These are phyloP conservation scores for Sorghum bicolor DNA, from an alignment of 176 grass and related monocot species.

Conservation along the genomic window Sorghum_bicolor_NCBIv3 NC_012871.2:71450501-71451000, in stretches of 20 bases:
- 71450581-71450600: not conserved
- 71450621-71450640: constrained; percentile 80
- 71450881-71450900: constrained; percentile 54
- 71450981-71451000: constrained; percentile 85
- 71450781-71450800: constrained; percentile 58
- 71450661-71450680: constrained; percentile 94
- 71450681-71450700: constrained; percentile 46
- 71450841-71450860: constrained; percentile 64
- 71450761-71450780: constrained; percentile 52
- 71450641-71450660: constrained; percentile 93
- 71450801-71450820: constrained; percentile 27
- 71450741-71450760: constrained; percentile 7
- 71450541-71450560: constrained; percentile 38
- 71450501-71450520: not conserved
- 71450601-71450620: constrained; percentile 35
- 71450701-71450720: not conserved
- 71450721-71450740: constrained; percentile 18
- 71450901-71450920: constrained; percentile 31
- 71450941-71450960: constrained; percentile 20
- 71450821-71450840: constrained; percentile 94
- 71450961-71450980: constrained; percentile 25
- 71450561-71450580: constrained; percentile 26
- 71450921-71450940: constrained; percentile 48
- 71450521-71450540: constrained; percentile 12
- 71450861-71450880: constrained; percentile 56